phyloP scores from a whole-genome alignment of 345 rosid genomes.

The Rubroshorea leprosula region DNA sequence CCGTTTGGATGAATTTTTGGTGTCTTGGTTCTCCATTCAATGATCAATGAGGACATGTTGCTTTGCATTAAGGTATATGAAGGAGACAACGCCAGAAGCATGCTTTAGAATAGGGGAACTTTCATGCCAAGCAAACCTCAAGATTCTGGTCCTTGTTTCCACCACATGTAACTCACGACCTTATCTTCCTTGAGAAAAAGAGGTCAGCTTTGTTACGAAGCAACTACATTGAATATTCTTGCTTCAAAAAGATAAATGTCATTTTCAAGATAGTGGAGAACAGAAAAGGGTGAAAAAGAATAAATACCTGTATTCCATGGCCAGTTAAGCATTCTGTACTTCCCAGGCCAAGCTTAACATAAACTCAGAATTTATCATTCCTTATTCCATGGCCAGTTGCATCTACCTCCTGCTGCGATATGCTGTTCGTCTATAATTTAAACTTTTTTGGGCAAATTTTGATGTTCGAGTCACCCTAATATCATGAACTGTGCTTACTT shows the following conservation, averaged over 20 bases:
- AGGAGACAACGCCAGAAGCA: neutral
- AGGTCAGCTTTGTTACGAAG: neutral
- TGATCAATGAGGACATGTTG: neutral
- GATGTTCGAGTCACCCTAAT: slow-evolving; percentile 38
- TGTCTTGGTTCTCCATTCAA: slow-evolving; percentile 22
- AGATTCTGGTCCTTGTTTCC: neutral
- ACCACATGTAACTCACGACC: neutral
- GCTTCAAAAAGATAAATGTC: too few species aligned
- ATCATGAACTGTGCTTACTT: slow-evolving; percentile 21
- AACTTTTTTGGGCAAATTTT: slow-evolving; percentile 36
- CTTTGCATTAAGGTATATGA: neutral
- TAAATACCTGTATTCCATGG: too few species aligned
- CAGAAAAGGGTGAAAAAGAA: too few species aligned
- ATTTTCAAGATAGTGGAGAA: too few species aligned
- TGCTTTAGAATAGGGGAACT: slow-evolving; percentile 32
- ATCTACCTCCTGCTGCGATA: slow-evolving; percentile 10
- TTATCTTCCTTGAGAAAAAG: neutral
- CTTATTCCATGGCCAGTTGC: too few species aligned
- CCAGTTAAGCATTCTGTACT: too few species aligned
- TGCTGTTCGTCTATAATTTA: slow-evolving; percentile 8
- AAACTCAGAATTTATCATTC: too few species aligned
- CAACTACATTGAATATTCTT: neutral
- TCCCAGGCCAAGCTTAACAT: too few species aligned
- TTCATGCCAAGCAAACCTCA: slow-evolving; percentile 22
- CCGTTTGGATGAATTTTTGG: slow-evolving; percentile 26